Conservation (phyloP, 345 rosid species). For the Iberis pinnata region DNA sequence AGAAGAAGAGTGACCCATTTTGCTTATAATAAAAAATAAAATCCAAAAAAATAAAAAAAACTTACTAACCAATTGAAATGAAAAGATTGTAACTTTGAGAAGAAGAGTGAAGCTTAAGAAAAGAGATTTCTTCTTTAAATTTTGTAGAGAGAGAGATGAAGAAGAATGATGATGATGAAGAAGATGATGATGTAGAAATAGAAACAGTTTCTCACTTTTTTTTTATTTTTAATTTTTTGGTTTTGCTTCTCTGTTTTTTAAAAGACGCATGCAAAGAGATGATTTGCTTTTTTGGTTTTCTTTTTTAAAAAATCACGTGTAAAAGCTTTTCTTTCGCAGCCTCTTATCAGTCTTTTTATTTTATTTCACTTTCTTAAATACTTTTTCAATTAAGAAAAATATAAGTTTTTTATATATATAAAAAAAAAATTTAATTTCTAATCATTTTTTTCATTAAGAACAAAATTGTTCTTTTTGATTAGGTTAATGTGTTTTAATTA, state of each 20-base stretch:
- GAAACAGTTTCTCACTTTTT: too few relatives aligned
- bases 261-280: too few relatives aligned
- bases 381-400: background rate
- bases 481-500: background rate
- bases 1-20: too few relatives aligned
- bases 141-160: background rate
- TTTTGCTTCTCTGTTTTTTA: too few relatives aligned
- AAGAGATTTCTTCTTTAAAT: constrained; percentile 12
- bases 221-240: too few relatives aligned
- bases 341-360: background rate
- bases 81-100: constrained; percentile 12
- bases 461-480: constrained; percentile 29
- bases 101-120: constrained; percentile 26
- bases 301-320: constrained; percentile 91
- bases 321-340: constrained; percentile 28
- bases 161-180: constrained; percentile 16
- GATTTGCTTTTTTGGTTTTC: constrained; percentile 49
- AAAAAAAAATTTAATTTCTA: constrained; percentile 15
- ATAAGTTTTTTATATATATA: background rate
- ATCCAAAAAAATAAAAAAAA: constrained; percentile 20
- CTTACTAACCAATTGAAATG: constrained; percentile 34
- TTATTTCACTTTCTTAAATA: constrained; percentile 4
- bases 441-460: constrained; percentile 18
- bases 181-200: constrained; percentile 30
- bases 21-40: too few relatives aligned